Percentiles rank a stretch among this genome's conserved stretches.
Conservation (phyloP, 2,329 filamentous ascomycete genomes). For the Pyrenophora tritici-repentis region DNA sequence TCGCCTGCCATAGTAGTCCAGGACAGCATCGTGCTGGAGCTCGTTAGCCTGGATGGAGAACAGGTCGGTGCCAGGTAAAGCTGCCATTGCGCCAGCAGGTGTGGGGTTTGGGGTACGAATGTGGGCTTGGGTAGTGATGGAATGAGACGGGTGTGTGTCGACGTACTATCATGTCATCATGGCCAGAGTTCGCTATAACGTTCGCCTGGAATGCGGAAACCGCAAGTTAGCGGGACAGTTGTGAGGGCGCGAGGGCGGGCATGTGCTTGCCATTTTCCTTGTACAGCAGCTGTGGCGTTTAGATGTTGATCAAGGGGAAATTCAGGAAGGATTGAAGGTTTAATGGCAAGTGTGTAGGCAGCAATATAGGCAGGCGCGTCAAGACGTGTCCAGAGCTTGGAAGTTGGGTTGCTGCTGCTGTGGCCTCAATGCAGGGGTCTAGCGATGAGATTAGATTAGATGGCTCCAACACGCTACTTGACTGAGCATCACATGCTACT, state of each 20-base stretch:
- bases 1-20: conserved; percentile 97
- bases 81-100: conserved; percentile 14
- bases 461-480: conserved; percentile 18
- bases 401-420: conserved; percentile 31
- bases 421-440: conserved; percentile 43
- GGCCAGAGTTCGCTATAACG: conserved; percentile 82
- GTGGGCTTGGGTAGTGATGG: background rate
- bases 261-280: conserved; percentile 34
- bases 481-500: conserved; percentile 10
- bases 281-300: conserved; percentile 8
- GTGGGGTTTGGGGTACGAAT: conserved; percentile 1
- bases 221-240: conserved; percentile 37
- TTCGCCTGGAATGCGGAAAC: conserved; percentile 61
- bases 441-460: conserved; percentile 42
- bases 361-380: conserved; percentile 14
- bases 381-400: conserved; percentile 29
- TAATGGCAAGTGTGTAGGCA: conserved; percentile 15
- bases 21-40: conserved; percentile 88
- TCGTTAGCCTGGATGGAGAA: conserved; percentile 42
- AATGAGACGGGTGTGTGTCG: conserved; percentile 5
- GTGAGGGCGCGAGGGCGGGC: conserved; percentile 14
- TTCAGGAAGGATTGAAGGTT: background rate
- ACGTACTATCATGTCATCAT: conserved; percentile 99
- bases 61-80: conserved; percentile 21
- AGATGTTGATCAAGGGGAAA: background rate